Conservation (phyloP, 495 filamentous ascomycete species). For the Alectoria sarmentosa region DNA sequence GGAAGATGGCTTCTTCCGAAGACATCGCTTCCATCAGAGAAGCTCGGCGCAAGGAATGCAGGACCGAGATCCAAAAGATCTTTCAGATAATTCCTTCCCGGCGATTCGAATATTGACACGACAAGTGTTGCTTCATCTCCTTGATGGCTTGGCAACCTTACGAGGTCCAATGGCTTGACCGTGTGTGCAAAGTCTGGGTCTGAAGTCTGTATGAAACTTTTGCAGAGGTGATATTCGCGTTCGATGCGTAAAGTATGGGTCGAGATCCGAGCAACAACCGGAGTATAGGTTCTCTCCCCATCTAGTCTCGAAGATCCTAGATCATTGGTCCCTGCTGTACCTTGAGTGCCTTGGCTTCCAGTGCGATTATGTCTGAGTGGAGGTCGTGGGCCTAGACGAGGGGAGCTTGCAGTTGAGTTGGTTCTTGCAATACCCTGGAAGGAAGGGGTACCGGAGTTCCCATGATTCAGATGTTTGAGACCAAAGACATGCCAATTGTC, state of each 20-base stretch:
- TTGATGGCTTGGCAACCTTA: slow-evolving; percentile 54
- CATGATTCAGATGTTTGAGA: slow-evolving; percentile 37
- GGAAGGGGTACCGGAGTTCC: slow-evolving; percentile 39
- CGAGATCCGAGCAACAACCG: slow-evolving; percentile 71
- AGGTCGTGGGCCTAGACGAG: slow-evolving; percentile 37
- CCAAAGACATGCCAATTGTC: slow-evolving; percentile 66
- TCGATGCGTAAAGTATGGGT: slow-evolving; percentile 74
- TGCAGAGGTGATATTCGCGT: slow-evolving; percentile 73
- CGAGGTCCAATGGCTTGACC: slow-evolving; percentile 64
- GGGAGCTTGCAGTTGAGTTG: slow-evolving; percentile 41
- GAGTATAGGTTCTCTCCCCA: slow-evolving; percentile 38
- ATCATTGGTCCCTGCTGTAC: slow-evolving; percentile 34
- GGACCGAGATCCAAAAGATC: slow-evolving; percentile 69
- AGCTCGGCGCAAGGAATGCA: slow-evolving; percentile 54
- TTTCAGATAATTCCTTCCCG: slow-evolving; percentile 64
- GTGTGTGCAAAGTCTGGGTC: slow-evolving; percentile 72
- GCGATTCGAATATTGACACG: slow-evolving; percentile 71
- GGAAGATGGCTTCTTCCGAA: slow-evolving; percentile 27
- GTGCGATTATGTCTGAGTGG: slow-evolving; percentile 34
- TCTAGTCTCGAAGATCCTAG: slow-evolving; percentile 35
- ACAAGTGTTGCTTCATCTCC: slow-evolving; percentile 58
- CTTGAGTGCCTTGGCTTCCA: slow-evolving; percentile 41
- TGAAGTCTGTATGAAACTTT: slow-evolving; percentile 58
- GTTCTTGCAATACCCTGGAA: slow-evolving; percentile 36
- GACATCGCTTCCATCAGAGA: slow-evolving; percentile 40